phyloP scores from a whole-genome alignment of 2,329 filamentous ascomycete species.

The Colletotrichum incanum region DNA sequence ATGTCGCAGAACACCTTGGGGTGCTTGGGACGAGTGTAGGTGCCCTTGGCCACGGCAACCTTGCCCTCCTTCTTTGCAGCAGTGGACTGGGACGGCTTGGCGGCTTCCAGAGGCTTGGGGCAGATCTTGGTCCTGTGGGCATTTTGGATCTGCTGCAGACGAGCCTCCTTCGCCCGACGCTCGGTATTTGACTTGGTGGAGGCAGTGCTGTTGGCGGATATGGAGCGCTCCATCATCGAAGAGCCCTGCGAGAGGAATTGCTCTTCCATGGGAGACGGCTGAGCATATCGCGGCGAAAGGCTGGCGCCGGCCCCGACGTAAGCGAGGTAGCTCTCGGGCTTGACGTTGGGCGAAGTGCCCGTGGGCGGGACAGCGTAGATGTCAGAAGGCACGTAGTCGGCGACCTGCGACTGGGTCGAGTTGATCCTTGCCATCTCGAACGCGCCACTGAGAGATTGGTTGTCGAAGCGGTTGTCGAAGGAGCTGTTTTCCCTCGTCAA shows the following conservation, averaged over 20 bases:
- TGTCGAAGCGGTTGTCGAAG: conserved; percentile 50
- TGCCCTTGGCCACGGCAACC: conserved; percentile 58
- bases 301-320: conserved; percentile 59
- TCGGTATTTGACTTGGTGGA: conserved; percentile 62
- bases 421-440: conserved; percentile 57
- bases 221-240: conserved; percentile 63
- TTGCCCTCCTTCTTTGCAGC: conserved; percentile 59
- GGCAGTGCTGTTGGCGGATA: conserved; percentile 62
- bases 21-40: conserved; percentile 75
- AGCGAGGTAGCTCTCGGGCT: conserved; percentile 50
- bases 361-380: conserved; percentile 42
- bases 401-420: conserved; percentile 55
- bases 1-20: conserved; percentile 79
- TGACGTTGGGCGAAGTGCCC: conserved; percentile 49
- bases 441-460: conserved; percentile 47
- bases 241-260: conserved; percentile 49
- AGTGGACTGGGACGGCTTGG: conserved; percentile 46
- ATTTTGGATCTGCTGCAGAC: conserved; percentile 62
- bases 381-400: conserved; percentile 47
- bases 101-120: conserved; percentile 60
- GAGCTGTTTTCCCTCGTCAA: conserved; percentile 62
- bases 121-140: conserved; percentile 57
- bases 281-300: conserved; percentile 51
- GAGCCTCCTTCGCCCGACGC: conserved; percentile 64
- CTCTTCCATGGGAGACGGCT: conserved; percentile 48